phyloP scores from a whole-genome alignment of 495 filamentous ascomycete genomes.

The Aspergillus homomorphus region DNA sequence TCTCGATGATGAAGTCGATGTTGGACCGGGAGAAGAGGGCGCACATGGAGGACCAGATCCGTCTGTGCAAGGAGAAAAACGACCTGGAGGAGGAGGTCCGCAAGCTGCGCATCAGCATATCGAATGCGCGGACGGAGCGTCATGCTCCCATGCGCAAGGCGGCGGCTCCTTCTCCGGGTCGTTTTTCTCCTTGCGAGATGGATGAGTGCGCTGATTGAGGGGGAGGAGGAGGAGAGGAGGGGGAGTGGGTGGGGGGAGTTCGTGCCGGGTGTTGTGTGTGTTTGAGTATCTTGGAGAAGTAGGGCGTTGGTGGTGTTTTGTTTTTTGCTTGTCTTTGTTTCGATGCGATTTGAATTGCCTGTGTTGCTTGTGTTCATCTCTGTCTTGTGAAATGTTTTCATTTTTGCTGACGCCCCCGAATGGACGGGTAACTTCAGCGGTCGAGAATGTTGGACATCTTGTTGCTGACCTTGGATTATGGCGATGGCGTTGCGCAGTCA shows the following conservation, averaged over 20 bases:
- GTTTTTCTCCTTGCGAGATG: too few species aligned
- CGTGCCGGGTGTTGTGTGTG: too few species aligned
- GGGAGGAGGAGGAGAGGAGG: too few species aligned
- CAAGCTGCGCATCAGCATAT: conserved; percentile 14
- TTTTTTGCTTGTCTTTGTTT: neutral
- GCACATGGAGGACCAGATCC: conserved; percentile 12
- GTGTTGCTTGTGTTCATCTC: neutral
- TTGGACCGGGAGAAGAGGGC: conserved; percentile 11
- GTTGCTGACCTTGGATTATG: neutral
- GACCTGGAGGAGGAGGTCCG: conserved; percentile 17
- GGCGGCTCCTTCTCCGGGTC: too few species aligned
- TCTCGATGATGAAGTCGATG: neutral
- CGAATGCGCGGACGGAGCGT: conserved; percentile 4
- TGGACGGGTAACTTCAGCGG: neutral
- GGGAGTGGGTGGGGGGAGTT: too few species aligned
- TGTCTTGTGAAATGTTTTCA: too few species aligned
- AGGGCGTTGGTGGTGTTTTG: too few species aligned
- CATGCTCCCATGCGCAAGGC: neutral
- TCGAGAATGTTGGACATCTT: neutral
- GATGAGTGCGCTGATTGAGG: too few species aligned
- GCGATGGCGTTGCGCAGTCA: neutral
- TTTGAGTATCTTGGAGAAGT: too few species aligned
- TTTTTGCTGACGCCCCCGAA: neutral
- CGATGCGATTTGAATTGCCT: neutral
- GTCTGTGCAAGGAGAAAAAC: conserved; percentile 5